phyloP scores from a whole-genome alignment of 345 rosid genomes.

The Brassica incana region DNA sequence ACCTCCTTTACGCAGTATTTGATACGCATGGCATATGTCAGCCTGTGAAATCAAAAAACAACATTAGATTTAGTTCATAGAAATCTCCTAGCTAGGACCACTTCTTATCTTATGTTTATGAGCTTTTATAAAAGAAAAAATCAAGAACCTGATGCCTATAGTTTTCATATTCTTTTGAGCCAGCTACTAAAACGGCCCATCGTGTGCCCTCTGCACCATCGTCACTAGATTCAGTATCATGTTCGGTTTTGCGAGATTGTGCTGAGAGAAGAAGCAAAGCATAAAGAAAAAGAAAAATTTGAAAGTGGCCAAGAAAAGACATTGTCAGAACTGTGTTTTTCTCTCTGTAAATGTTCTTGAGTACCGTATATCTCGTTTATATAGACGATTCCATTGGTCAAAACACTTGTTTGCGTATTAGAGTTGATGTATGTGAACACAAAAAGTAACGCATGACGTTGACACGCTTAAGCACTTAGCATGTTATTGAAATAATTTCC shows the following conservation, averaged over 20 bases:
- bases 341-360: too few relatives aligned
- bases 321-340: too few relatives aligned
- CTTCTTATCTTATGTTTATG: neutral
- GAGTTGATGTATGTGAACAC: conserved; percentile 13
- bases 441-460: conserved; percentile 35
- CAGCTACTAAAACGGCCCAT: conserved; percentile 80
- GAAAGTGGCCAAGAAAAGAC: too few relatives aligned
- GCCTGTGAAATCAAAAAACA: conserved; percentile 46
- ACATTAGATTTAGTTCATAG: neutral
- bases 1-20: too few relatives aligned
- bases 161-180: conserved; percentile 48
- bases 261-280: neutral
- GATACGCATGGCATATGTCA: conserved; percentile 74
- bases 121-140: neutral
- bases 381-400: neutral
- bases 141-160: conserved; percentile 70
- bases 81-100: neutral
- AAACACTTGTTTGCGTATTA: conserved; percentile 2
- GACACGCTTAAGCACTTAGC: conserved; percentile 15
- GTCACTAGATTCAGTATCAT: neutral
- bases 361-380: too few relatives aligned
- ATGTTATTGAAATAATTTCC: conserved; percentile 16
- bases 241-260: conserved; percentile 12
- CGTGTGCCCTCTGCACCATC: conserved; percentile 34
- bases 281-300: too few relatives aligned